Evolutionary conservation across 345 rosid genomes (phyloP).

Genomic region (Leavenworthia alabamica): DNA sequence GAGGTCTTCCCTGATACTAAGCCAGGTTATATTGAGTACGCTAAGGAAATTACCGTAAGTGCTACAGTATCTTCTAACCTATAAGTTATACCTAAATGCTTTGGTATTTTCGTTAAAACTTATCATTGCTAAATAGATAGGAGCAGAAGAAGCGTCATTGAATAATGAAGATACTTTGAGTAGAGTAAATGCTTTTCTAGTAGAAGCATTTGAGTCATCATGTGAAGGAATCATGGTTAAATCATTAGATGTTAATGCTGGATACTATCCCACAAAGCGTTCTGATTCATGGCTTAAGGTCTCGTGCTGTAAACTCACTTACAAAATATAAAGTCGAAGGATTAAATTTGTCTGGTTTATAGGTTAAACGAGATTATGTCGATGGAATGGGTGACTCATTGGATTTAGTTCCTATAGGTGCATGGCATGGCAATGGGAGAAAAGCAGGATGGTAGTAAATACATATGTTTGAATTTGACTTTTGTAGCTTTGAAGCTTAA

Average conservation of each 20-base stretch:
- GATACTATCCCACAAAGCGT: slow-evolving; percentile 79
- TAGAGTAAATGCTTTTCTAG: slow-evolving; percentile 54
- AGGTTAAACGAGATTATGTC: slow-evolving; percentile 89
- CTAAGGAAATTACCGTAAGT: slow-evolving; percentile 66
- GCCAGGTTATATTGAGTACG: slow-evolving; percentile 58
- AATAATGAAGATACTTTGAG: slow-evolving; percentile 37
- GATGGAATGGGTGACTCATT: slow-evolving; percentile 73
- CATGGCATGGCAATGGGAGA: slow-evolving; percentile 93
- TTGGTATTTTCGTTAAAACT: neutral
- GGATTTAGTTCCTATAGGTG: slow-evolving; percentile 92
- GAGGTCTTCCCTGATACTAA: slow-evolving; percentile 56
- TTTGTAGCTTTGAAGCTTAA: neutral
- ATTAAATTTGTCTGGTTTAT: slow-evolving; percentile 28
- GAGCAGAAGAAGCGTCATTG: slow-evolving; percentile 46
- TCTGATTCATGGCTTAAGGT: slow-evolving; percentile 91
- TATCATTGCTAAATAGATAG: slow-evolving; percentile 40
- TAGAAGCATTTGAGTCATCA: slow-evolving; percentile 58
- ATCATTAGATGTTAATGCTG: slow-evolving; percentile 58
- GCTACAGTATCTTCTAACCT: neutral
- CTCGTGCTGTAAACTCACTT: slow-evolving; percentile 1
- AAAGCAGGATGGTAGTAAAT: slow-evolving; percentile 81
- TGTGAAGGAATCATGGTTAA: slow-evolving; percentile 91
- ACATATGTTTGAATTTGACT: neutral
- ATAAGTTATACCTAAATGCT: neutral
- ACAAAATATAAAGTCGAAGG: neutral